Percentiles rank a stretch among this genome's conserved stretches.
Conservation (phyloP, 148 eudicot species). For the Spergularia bocconei region DNA sequence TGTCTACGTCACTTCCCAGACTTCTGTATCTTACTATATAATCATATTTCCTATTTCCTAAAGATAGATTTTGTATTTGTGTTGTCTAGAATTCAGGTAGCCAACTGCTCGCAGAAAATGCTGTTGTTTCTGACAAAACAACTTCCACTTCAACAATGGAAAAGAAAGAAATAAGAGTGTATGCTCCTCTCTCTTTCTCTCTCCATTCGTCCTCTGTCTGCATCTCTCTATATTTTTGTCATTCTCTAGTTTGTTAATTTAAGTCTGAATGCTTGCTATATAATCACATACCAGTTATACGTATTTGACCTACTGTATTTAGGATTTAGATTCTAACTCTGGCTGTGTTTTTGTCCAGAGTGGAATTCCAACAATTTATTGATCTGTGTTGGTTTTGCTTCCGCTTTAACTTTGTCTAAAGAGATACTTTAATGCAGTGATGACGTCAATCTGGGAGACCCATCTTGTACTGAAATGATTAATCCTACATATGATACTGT, state of each 20-base stretch:
- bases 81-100: slow-evolving; percentile 41
- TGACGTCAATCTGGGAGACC: slow-evolving; percentile 13
- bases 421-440: slow-evolving; percentile 30
- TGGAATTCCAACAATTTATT: background rate
- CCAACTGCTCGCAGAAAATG: slow-evolving; percentile 23
- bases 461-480: slow-evolving; percentile 10
- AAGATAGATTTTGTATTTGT: slow-evolving; percentile 10
- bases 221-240: background rate
- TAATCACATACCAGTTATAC: background rate
- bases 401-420: background rate
- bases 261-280: background rate
- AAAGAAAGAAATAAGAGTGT: slow-evolving; percentile 42
- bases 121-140: slow-evolving; percentile 23
- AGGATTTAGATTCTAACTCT: background rate
- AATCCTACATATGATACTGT: slow-evolving; percentile 24
- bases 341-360: background rate
- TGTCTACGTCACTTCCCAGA: slow-evolving; percentile 4
- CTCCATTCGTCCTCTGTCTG: background rate
- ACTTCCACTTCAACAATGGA: slow-evolving; percentile 32
- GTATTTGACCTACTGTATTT: background rate
- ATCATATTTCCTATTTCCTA: slow-evolving; percentile 3
- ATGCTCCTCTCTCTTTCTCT: slow-evolving; percentile 15
- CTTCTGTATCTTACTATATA: background rate
- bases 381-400: background rate
- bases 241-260: background rate